phyloP scores from a whole-genome alignment of 768 basidiomycete genomes.

The Suillus placidus region DNA sequence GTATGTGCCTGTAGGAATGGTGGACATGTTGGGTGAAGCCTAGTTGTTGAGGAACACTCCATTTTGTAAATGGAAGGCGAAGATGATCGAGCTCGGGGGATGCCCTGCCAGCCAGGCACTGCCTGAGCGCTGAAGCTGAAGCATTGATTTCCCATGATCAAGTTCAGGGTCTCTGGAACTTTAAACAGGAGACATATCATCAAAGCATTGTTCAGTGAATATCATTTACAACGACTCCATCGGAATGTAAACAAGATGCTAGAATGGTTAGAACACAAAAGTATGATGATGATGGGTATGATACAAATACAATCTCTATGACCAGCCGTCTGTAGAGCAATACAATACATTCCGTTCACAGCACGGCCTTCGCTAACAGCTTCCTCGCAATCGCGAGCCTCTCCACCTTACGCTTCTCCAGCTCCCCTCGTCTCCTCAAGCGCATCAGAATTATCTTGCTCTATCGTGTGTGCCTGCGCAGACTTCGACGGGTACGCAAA shows the following conservation, averaged over 20 bases:
- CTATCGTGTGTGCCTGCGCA: conserved; percentile 16
- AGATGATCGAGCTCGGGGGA: no score
- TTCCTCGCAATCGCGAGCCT: not conserved
- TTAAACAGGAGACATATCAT: not conserved
- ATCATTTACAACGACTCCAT: not conserved
- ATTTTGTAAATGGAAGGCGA: not conserved
- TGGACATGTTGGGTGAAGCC: not conserved
- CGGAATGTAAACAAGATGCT: not conserved
- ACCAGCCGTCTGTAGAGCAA: not conserved
- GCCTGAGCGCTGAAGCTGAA: no score
- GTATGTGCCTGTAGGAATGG: conserved; percentile 14
- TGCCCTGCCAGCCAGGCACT: no score
- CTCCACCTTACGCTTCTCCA: not conserved
- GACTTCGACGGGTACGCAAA: conserved; percentile 34
- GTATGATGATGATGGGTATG: not conserved
- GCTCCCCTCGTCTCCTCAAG: not conserved
- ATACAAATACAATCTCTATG: conserved; percentile 4
- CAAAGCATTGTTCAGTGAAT: not conserved
- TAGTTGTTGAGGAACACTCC: not conserved
- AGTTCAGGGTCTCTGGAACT: not conserved
- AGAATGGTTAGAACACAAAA: not conserved
- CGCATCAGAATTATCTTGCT: conserved; percentile 26
- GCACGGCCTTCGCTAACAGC: not conserved
- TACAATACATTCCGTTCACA: not conserved
- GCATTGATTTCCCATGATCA: no score